phyloP scores from a whole-genome alignment of 169 alveolate species.

The Plasmodium chabaudi region DNA sequence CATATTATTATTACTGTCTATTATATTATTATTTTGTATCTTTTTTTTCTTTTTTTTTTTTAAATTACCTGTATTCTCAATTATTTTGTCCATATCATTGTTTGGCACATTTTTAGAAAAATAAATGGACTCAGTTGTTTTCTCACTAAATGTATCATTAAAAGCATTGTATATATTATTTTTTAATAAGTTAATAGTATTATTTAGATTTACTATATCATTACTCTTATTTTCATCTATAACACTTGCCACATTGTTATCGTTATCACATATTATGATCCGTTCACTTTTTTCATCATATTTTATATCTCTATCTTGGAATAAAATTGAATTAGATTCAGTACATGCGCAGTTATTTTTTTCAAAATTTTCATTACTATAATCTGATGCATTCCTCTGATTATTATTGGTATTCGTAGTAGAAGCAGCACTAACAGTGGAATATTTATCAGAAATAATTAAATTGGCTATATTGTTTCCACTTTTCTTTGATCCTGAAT shows the following conservation, averaged over 20 bases:
- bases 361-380: constrained; percentile 9
- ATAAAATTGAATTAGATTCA: constrained; percentile 5
- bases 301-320: constrained; percentile 9
- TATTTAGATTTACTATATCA: constrained; percentile 21
- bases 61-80: constrained; percentile 8
- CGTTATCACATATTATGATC: background rate
- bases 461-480: constrained; percentile 20
- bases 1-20: background rate
- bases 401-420: constrained; percentile 2
- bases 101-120: background rate
- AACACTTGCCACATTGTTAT: background rate
- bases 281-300: constrained; percentile 5
- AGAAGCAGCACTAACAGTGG: no score
- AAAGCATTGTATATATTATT: constrained; percentile 41
- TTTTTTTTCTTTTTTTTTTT: background rate
- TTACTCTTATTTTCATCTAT: constrained; percentile 14
- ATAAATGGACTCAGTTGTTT: background rate
- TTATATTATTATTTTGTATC: background rate
- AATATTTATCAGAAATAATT: constrained; percentile 13
- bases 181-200: constrained; percentile 37
- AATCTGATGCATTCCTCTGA: background rate
- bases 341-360: background rate
- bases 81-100: background rate
- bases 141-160: constrained; percentile 25
- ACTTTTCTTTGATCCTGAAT: background rate